Evolutionary conservation across 345 rosid species (phyloP).

Genomic region (Acer negundo): DNA sequence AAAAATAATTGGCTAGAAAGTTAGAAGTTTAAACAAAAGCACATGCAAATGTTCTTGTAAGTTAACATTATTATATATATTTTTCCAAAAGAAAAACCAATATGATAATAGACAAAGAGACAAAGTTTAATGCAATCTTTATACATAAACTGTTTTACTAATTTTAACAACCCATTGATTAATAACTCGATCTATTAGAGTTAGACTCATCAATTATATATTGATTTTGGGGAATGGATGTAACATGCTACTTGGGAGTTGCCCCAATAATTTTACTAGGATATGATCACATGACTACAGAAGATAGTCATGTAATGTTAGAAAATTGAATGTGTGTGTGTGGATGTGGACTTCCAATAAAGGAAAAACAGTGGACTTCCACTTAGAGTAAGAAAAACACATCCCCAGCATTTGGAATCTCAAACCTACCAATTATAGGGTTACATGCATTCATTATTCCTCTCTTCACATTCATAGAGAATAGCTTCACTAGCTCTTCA

Average conservation of each 20-base stretch:
- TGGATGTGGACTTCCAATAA: slow-evolving; percentile 2
- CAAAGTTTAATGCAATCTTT: too few species aligned
- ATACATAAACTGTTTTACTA: too few species aligned
- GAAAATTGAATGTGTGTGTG: background rate
- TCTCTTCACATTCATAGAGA: too few species aligned
- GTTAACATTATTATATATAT: too few species aligned
- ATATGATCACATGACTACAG: background rate
- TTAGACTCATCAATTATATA: background rate
- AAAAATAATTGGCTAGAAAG: too few species aligned
- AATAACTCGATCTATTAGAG: background rate
- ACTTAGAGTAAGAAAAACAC: slow-evolving; percentile 36
- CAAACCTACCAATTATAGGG: slow-evolving; percentile 18
- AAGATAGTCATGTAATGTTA: background rate
- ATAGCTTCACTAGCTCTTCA: too few species aligned
- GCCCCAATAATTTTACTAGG: slow-evolving; percentile 2
- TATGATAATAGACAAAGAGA: too few species aligned
- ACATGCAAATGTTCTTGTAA: too few species aligned
- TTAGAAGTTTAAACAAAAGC: too few species aligned
- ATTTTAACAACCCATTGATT: too few species aligned
- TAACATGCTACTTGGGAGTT: background rate
- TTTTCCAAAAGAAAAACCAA: too few species aligned
- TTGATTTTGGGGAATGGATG: background rate
- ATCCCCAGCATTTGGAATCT: slow-evolving; percentile 42
- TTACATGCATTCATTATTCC: background rate
- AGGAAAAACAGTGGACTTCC: slow-evolving; percentile 21